phyloP scores from a whole-genome alignment of 768 basidiomycete genomes.

The Amanita rimosa region DNA sequence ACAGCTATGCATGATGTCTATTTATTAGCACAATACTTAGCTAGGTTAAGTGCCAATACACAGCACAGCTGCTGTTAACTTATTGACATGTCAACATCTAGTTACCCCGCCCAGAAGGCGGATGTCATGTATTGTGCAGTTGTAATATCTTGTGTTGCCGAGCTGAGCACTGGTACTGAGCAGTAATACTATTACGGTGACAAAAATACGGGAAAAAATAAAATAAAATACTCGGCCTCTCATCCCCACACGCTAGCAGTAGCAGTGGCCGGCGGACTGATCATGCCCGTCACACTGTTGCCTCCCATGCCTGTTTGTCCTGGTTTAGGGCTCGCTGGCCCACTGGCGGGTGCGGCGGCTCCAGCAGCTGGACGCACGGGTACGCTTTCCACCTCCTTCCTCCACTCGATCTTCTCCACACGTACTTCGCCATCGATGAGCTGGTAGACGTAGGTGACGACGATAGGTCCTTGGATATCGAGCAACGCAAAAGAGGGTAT shows the following conservation, averaged over 20 bases:
- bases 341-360: not conserved
- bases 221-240: too few species aligned
- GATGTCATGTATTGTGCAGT: too few species aligned
- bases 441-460: conserved; percentile 96
- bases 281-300: not conserved
- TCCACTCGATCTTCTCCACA: conserved; percentile 6
- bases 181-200: too few species aligned
- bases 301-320: not conserved
- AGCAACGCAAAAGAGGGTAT: conserved; percentile 94
- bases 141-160: too few species aligned
- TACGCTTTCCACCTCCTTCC: not conserved
- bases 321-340: not conserved
- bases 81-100: too few species aligned
- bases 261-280: not conserved
- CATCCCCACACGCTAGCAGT: not conserved
- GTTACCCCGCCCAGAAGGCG: too few species aligned
- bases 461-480: conserved; percentile 95
- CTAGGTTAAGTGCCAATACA: too few species aligned
- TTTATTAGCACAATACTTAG: too few species aligned
- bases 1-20: too few species aligned
- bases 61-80: too few species aligned
- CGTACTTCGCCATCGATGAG: conserved; percentile 64
- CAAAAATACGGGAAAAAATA: too few species aligned
- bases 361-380: not conserved
- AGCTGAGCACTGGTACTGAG: too few species aligned